These are phyloP conservation scores for Candida alai DNA, from an alignment of 805 yeast species.

Conservation along the genomic window DNA sequence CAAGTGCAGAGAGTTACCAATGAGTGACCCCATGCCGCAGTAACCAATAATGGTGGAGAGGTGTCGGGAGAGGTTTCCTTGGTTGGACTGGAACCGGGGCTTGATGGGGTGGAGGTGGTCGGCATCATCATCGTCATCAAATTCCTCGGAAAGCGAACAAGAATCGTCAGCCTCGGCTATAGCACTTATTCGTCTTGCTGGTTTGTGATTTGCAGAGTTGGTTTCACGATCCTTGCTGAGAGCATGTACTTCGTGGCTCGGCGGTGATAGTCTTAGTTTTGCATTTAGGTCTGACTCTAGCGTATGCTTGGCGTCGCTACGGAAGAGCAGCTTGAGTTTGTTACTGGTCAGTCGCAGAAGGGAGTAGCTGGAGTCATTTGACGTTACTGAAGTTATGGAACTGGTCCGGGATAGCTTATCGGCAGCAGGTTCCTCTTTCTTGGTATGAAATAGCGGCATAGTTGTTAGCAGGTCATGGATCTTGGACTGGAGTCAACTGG, in stretches of 20 bases:
- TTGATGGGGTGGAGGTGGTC: slow-evolving; percentile 25
- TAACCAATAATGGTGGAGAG: slow-evolving; percentile 30
- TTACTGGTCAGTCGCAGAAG: neutral
- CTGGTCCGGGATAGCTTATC: slow-evolving; percentile 10
- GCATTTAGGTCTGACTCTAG: neutral
- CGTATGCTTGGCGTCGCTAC: neutral
- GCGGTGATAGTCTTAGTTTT: no score
- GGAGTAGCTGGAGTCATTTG: slow-evolving; percentile 8
- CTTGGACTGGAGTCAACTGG: no score
- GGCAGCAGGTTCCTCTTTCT: slow-evolving; percentile 6
- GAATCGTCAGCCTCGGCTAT: slow-evolving; percentile 15
- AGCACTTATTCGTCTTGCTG: slow-evolving; percentile 22
- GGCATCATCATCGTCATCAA: slow-evolving; percentile 18
- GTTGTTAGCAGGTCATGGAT: no score
- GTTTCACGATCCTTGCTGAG: no score
- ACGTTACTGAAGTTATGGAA: slow-evolving; percentile 9
- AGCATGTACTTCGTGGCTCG: no score
- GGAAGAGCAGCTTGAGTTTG: slow-evolving; percentile 8
- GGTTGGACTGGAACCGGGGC: slow-evolving; percentile 5
- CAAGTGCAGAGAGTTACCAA: slow-evolving; percentile 13
- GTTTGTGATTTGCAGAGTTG: no score
- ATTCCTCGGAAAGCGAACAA: no score
- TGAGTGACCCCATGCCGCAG: slow-evolving; percentile 24
- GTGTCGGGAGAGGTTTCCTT: slow-evolving; percentile 18
- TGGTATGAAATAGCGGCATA: slow-evolving; percentile 11